phyloP scores from a whole-genome alignment of 768 basidiomycete species.

The Lactarius hengduanensis region DNA sequence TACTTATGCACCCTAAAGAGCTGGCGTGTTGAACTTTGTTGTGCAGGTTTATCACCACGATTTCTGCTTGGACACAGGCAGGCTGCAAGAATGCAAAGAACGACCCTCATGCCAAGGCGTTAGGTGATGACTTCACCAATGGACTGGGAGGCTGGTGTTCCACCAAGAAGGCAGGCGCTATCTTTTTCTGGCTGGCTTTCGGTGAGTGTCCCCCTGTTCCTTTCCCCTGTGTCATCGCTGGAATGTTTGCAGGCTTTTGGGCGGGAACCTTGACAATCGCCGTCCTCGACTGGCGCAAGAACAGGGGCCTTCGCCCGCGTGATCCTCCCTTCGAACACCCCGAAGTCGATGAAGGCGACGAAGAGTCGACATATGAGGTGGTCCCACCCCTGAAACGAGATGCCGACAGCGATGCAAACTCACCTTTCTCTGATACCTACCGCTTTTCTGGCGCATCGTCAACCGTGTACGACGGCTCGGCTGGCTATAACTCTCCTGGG shows the following conservation, averaged over 20 bases:
- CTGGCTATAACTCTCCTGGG: constrained; percentile 32
- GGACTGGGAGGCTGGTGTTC: constrained; percentile 81
- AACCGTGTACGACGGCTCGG: constrained; percentile 32
- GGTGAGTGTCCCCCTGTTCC: constrained; percentile 43
- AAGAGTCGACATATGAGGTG: constrained; percentile 52
- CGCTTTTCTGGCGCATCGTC: constrained; percentile 44
- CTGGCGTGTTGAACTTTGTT: constrained; percentile 26
- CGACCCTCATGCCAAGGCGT: constrained; percentile 70
- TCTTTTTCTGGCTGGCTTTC: constrained; percentile 88
- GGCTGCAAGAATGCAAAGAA: constrained; percentile 85
- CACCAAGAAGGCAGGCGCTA: constrained; percentile 86
- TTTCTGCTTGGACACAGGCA: constrained; percentile 83
- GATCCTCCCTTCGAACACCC: constrained; percentile 81
- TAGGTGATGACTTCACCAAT: constrained; percentile 62
- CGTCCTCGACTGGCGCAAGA: constrained; percentile 74
- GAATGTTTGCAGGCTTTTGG: constrained; percentile 62
- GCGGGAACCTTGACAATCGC: constrained; percentile 62
- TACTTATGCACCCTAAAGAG: constrained; percentile 13
- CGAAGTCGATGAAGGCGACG: constrained; percentile 50
- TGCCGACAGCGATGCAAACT: constrained; percentile 31
- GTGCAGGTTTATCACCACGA: constrained; percentile 67
- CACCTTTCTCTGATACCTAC: constrained; percentile 56
- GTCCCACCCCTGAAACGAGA: constrained; percentile 42
- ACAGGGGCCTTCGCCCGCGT: constrained; percentile 50
- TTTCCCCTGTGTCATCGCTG: background rate